Evolutionary conservation across 1,139 yeast species (phyloP).

Genomic region (Lodderomyces jiufengensis): DNA sequence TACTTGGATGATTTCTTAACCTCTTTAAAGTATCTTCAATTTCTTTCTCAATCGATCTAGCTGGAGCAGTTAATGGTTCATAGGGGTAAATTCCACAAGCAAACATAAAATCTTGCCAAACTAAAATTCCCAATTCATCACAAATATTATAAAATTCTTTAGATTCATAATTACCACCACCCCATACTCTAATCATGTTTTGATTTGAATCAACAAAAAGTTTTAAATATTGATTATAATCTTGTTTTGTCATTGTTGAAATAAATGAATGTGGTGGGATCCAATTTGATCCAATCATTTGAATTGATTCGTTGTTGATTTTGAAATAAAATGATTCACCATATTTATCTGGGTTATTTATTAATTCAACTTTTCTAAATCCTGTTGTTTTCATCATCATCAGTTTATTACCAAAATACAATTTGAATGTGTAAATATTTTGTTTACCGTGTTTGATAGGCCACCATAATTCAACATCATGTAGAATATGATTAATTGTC

Average conservation of each 20-base stretch:
- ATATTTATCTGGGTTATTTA: slow-evolving; percentile 30
- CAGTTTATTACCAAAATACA: slow-evolving; percentile 12
- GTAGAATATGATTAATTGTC: slow-evolving; percentile 8
- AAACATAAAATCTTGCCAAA: slow-evolving; percentile 54
- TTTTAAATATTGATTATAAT: slow-evolving; percentile 32
- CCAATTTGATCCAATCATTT: slow-evolving; percentile 43
- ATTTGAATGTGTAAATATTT: slow-evolving; percentile 24
- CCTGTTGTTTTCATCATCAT: slow-evolving; percentile 24
- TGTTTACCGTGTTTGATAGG: slow-evolving; percentile 39
- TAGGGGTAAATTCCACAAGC: slow-evolving; percentile 51
- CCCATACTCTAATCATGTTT: slow-evolving; percentile 48
- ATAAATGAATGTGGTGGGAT: slow-evolving; percentile 44
- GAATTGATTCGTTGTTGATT: slow-evolving; percentile 37
- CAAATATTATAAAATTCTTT: slow-evolving; percentile 41
- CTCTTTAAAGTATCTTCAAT: slow-evolving; percentile 32
- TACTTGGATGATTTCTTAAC: slow-evolving; percentile 33
- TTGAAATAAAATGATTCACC: slow-evolving; percentile 42
- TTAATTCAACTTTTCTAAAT: slow-evolving; percentile 34
- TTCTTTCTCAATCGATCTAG: slow-evolving; percentile 28
- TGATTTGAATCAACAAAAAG: slow-evolving; percentile 36
- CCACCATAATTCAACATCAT: slow-evolving; percentile 36
- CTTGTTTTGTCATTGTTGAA: slow-evolving; percentile 25
- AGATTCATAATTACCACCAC: slow-evolving; percentile 45
- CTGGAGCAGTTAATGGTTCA: slow-evolving; percentile 18
- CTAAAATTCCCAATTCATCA: slow-evolving; percentile 39